phyloP scores from a whole-genome alignment of 2,329 filamentous ascomycete genomes.

The Trichoderma oligosporum region DNA sequence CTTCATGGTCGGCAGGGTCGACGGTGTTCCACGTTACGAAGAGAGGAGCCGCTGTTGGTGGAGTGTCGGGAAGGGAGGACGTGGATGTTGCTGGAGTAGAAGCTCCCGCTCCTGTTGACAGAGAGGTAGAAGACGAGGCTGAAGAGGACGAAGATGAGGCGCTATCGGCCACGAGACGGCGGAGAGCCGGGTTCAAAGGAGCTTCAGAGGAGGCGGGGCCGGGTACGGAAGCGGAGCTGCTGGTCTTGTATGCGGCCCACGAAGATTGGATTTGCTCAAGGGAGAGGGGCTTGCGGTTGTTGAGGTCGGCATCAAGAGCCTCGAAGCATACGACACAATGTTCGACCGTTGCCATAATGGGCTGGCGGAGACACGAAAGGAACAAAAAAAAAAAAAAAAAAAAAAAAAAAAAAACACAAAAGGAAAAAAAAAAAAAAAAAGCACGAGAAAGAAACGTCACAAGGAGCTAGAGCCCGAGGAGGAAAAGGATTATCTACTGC shows the following conservation, averaged over 20 bases:
- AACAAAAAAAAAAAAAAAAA: neutral
- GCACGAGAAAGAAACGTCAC: neutral
- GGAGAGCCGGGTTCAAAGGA: conserved; percentile 39
- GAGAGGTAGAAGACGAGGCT: conserved; percentile 38
- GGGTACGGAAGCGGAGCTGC: conserved; percentile 13
- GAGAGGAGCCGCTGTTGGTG: conserved; percentile 60
- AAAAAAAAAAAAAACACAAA: neutral
- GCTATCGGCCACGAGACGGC: conserved; percentile 37
- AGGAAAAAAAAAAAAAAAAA: neutral
- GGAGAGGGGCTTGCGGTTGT: conserved; percentile 62
- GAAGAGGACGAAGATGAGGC: conserved; percentile 34
- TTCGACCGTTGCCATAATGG: conserved; percentile 71
- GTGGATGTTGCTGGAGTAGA: conserved; percentile 46
- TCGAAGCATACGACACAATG: conserved; percentile 97
- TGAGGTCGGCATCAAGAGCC: conserved; percentile 69
- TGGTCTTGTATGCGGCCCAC: conserved; percentile 44
- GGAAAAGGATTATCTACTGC: neutral
- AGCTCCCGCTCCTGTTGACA: conserved; percentile 39
- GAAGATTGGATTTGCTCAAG: conserved; percentile 67
- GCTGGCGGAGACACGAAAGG: conserved; percentile 1
- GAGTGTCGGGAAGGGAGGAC: conserved; percentile 36
- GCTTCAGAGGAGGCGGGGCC: conserved; percentile 12
- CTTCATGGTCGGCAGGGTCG: conserved; percentile 29
- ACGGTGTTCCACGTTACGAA: conserved; percentile 95
- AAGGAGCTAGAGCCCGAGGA: neutral